Evolutionary conservation across 371 early-diverging fungal genomes (phyloP), one percentile per base, ranked within the genome.

Genomic region (Mucor sp.): DNA sequence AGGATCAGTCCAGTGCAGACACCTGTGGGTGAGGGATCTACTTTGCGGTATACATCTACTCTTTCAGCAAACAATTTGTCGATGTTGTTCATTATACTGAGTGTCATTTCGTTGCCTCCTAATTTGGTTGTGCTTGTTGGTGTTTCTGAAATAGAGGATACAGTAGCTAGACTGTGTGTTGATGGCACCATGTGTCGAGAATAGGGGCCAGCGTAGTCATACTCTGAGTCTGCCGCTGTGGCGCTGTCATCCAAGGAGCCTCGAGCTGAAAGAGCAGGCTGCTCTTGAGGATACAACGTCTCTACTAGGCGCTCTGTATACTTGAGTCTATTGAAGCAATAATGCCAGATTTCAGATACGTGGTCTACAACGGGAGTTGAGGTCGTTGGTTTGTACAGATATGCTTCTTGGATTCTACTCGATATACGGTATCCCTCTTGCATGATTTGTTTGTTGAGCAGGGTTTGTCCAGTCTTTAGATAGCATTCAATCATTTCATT

Each of bases 1-100:
- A 84, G 71, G 33, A 87, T 69, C n/a, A 90, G 68, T 0, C 83
- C 85, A 33, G 69, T 74, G 63, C 85, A 75, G 21, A 88, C 79
- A 4, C 82, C 88, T 0, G 64, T 67, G 23, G 88, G 69, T 44
- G 77, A 79, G 68, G 87, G 75, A 25, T 90, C 90, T 23, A 88
- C 85, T 33, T 74, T 76, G 28, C 88, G 73, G 68, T 85, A 90
- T 28, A 86, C 83, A 63, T 87, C 90, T 8, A 89, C 80, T 1
- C 87, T 82, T 19, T 91, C 93, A 27, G 87, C 84, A 74, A 92
- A 92, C 30, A 92, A 74, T 43, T 86, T 87, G 62, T 88, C 89
- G 67, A 92, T 91, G 66, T 87, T 86, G 57, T 76, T 85, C 71
- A 90, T 70, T 74, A 90, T 64, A 21, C 71, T 63, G 68, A 70